A percentile compares a stretch with the other conserved stretches of the same genome.
These are phyloP conservation scores for Phytopythium boreale DNA, from an alignment of 352 stramenopile species.

Conservation along the genomic window DNA sequence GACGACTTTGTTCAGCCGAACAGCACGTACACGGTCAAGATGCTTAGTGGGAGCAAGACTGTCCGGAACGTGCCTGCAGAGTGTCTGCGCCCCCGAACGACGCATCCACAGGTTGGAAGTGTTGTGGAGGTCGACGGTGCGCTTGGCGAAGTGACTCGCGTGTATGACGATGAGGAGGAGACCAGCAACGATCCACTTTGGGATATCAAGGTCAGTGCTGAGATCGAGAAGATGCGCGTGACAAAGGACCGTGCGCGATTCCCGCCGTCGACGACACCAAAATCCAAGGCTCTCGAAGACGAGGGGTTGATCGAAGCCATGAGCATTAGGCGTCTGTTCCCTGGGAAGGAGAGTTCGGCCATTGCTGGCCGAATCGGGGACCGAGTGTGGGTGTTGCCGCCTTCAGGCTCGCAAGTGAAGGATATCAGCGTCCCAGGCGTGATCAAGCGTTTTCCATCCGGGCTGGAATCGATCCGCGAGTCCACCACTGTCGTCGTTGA, in stretches of 20 bases:
- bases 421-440: constrained; percentile 50
- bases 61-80: constrained; percentile 45
- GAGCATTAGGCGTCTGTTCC: constrained; percentile 68
- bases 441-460: constrained; percentile 61
- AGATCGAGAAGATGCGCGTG: constrained; percentile 54
- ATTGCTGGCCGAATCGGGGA: constrained; percentile 53
- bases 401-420: constrained; percentile 19
- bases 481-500: constrained; percentile 46
- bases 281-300: constrained; percentile 8
- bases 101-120: constrained; percentile 57
- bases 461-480: constrained; percentile 43
- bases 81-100: constrained; percentile 31
- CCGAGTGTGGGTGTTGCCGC: constrained; percentile 58
- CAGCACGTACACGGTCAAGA: constrained; percentile 33
- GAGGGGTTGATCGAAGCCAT: constrained; percentile 56
- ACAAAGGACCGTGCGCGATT: constrained; percentile 51
- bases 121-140: constrained; percentile 66
- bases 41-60: constrained; percentile 33
- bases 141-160: constrained; percentile 54
- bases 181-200: constrained; percentile 14
- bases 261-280: constrained; percentile 19
- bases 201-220: constrained; percentile 48
- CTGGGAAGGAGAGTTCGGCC: constrained; percentile 55
- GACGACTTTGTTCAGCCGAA: constrained; percentile 15
- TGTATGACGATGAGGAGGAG: constrained; percentile 27